Evolutionary conservation across 2,329 filamentous ascomycete genomes (phyloP).

Genomic region (Dryadomyces quercus-mongolicae): DNA sequence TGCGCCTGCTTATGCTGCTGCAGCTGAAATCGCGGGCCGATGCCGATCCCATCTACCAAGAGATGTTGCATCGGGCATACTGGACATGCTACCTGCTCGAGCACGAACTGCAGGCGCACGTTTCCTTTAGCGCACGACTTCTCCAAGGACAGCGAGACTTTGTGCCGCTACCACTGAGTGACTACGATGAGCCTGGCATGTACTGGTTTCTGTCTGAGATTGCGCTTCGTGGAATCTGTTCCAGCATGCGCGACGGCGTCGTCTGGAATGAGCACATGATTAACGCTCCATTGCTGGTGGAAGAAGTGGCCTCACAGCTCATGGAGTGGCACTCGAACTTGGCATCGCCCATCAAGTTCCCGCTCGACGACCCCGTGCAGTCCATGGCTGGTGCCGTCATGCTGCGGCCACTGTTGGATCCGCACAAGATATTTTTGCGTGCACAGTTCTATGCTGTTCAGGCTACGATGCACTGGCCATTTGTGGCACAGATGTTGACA

Average conservation of each 20-base stretch:
- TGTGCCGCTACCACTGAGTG: slow-evolving; percentile 10
- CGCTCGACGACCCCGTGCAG: background rate
- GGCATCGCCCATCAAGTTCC: slow-evolving; percentile 7
- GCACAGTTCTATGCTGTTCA: slow-evolving; percentile 13
- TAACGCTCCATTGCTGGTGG: slow-evolving; percentile 11
- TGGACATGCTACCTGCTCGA: slow-evolving; percentile 16
- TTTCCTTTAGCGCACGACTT: slow-evolving; percentile 11
- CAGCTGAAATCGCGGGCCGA: slow-evolving; percentile 3
- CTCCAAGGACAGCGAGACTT: slow-evolving; percentile 9
- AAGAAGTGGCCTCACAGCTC: slow-evolving; percentile 11
- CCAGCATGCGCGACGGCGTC: slow-evolving; percentile 8
- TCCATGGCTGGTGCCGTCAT: background rate
- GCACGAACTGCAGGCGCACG: slow-evolving; percentile 13
- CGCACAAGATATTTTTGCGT: slow-evolving; percentile 9
- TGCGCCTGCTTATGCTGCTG: slow-evolving; percentile 5
- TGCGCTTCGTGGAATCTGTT: slow-evolving; percentile 12
- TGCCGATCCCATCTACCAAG: slow-evolving; percentile 3
- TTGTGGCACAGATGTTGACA: slow-evolving; percentile 9
- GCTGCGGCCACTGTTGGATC: slow-evolving; percentile 7
- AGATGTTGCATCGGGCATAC: slow-evolving; percentile 12
- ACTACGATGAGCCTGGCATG: slow-evolving; percentile 13
- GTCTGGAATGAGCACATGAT: slow-evolving; percentile 10
- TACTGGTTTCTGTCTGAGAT: slow-evolving; percentile 15
- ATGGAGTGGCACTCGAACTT: slow-evolving; percentile 10
- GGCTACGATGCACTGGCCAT: slow-evolving; percentile 12